Evolutionary conservation across 805 yeast species (phyloP).

Genomic region (Ogataea henricii): DNA sequence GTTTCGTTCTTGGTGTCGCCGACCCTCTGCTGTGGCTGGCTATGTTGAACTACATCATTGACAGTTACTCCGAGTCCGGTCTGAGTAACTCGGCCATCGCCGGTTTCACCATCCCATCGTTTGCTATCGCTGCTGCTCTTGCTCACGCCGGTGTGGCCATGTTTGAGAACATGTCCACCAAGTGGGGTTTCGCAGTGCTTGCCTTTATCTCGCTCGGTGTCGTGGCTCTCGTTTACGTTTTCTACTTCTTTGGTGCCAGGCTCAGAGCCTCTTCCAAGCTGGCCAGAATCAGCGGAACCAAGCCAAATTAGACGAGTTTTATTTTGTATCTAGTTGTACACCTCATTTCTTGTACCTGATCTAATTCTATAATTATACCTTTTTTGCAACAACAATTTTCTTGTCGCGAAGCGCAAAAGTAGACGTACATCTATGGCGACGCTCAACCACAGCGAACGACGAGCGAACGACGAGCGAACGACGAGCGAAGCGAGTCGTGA

Average conservation of each 20-base stretch:
- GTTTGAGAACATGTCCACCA: constrained; percentile 39
- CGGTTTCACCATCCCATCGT: constrained; percentile 40
- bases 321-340: neutral
- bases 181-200: constrained; percentile 38
- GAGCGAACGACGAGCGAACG: too few relatives aligned
- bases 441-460: too few relatives aligned
- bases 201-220: constrained; percentile 37
- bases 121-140: constrained; percentile 38
- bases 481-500: too few relatives aligned
- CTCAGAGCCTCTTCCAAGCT: constrained; percentile 34
- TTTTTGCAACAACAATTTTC: neutral
- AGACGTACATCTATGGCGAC: too few relatives aligned
- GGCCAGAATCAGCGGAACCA: constrained; percentile 26
- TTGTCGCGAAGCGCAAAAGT: neutral
- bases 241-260: constrained; percentile 37
- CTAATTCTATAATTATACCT: neutral
- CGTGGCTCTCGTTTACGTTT: constrained; percentile 36
- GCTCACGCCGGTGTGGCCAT: constrained; percentile 42
- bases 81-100: constrained; percentile 39
- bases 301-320: neutral
- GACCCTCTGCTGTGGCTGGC: constrained; percentile 40
- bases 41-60: constrained; percentile 38
- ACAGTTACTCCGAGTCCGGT: constrained; percentile 37
- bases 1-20: constrained; percentile 34
- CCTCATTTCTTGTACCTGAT: neutral